Evolutionary conservation across 2,329 filamentous ascomycete genomes (phyloP), one percentile per base, ranked within the genome.

Genomic region (Davidsoniella neocaledoniae): DNA sequence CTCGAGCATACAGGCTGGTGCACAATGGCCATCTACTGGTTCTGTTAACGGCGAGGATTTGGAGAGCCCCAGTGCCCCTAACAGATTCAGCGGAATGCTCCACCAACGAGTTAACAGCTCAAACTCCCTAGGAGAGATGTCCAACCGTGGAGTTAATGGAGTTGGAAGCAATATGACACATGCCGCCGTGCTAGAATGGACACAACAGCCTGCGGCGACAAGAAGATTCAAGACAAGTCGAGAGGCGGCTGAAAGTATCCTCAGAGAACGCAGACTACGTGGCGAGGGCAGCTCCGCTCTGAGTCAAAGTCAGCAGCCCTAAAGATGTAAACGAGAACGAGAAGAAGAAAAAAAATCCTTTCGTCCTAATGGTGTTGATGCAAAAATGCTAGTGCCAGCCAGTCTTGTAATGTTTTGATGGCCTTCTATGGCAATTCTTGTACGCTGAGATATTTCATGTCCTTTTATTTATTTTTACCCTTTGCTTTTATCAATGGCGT

Each of bases 211-310:
- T 26, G 46, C 44, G 19, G 52, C 48, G 12, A 53, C 45, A n/a
- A 36, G 52, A 17, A 46, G 48, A 23, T 50, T 47, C 42, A 53
- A 50, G 44, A 48, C 48, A 10, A 45, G 45, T 7, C 43, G 52
- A n/a, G 52, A 53, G 19, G 47, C 51, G 12, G 51, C 51, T 14
- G 51, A 53, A 39, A 53, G 51, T 42, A 53, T 53, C 19, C 37
- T 53, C 43, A 39, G 48, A 14, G 52, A 53, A 36, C 44, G 52
- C 29, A 43, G 45, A 23, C 25, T 23, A 7, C 26, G 48, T n/a
- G 46, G 46, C 14, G 39, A 41, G 25, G 29, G 29, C 29, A 33
- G 29, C 29, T 33, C 29, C 4, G 9, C 29, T 4, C 29, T 33
- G 12, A 33, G 29, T 33, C 29, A 33, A 33, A 33, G 29, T 33